Base-by-base conservation (phyloP, 495 filamentous ascomycete genomes). In the Achaetomiella virescens region DNA sequence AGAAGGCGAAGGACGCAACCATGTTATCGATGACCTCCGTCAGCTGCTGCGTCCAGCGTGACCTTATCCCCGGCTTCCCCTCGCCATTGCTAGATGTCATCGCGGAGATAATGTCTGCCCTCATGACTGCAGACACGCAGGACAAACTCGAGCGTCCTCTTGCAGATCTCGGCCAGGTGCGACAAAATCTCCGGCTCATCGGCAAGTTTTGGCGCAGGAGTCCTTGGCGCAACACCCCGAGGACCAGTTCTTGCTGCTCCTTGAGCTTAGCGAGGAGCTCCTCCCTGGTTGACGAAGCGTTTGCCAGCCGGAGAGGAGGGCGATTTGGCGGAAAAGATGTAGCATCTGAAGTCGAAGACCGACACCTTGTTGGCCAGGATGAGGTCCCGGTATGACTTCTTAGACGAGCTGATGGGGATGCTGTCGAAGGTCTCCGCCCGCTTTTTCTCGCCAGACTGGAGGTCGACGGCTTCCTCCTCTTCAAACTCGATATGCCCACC, bases 361-460 rank as follows among this genome's bases (percentile, higher is more conserved):
- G 93, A 97, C 27, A 97, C 95, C 59, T 95, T 86, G 71, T 90
- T 97, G n/a, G 88, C 85, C 40, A 97, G 74, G 45, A 99, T 97
- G 59, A 95, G 81, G 52, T 95, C 91, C 38, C 95, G 84, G 66
- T 97, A 97, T 2, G 86, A 75, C 66, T 96, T 95, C 67, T 82
- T 88, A 38, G 72, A 76, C 2, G 88, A 79, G 62, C 82, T 84
- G 40, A 96, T 78, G 22, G 90, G 87, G 54, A 81, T 83, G 43
- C 78, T 76, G 44, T 80, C 69, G 44, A 71, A 70, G 9, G 48
- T 50, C 31, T 67, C 65, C 14, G 60, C 36, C 20, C 66, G 67
- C 29, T 50, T 50, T 22, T 66, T 65, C 20, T 64, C 56, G n/a
- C 62, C 58, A 2, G 73, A 63, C 54, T 80, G 75, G 3, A 78